Evolutionary conservation across 2,329 filamentous ascomycete species (phyloP), one percentile per base, ranked within the genome.

Genomic region (Juglanconis oblonga): DNA sequence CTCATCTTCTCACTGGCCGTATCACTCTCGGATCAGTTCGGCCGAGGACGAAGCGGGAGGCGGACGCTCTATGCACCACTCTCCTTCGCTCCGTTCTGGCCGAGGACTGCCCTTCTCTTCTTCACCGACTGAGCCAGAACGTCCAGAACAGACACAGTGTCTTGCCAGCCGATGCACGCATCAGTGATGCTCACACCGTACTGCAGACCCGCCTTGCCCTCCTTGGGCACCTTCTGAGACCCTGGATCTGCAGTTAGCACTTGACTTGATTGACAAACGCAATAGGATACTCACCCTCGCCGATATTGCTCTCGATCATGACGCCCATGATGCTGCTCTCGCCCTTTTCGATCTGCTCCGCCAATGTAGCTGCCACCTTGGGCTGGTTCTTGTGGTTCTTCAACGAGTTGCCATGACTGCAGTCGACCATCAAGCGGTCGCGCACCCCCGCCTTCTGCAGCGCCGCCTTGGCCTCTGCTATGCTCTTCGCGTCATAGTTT

Each of bases 301-400:
- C 89, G 77, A 98, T 96, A 76, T 98, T 91, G 76, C 91, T 96
- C 81, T 99, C 95, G 70, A 99, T 96, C 95, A 99, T 99, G 62
- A 98, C 91, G 69, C 95, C 95, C 86, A 97, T 94, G 71, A 99
- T 95, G 52, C 81, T 89, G 3, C 84, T 83, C 79, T 98, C 94
- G 40, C 95, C 95, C 60, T 83, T 85, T 57, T 88, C 82, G 62
- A 99, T 90, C 78, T 99, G 95, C 70, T 90, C 87, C 2, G 91
- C 92, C 59, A 99, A 74, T 10, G 81, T 84, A 54, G 86, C 87
- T 3, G 92, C 93, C 24, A 99, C 95, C 82, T 94, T 92, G 66
- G 93, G 93, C 78, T 99, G 95, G 77, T 98, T 99, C 79, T 87
- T 92, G 83, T 98, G 94, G 77, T 98, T 87, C 84, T 99, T 99